phyloP scores from a whole-genome alignment of 2,329 filamentous ascomycete species.

The Sporothrix humicola region DNA sequence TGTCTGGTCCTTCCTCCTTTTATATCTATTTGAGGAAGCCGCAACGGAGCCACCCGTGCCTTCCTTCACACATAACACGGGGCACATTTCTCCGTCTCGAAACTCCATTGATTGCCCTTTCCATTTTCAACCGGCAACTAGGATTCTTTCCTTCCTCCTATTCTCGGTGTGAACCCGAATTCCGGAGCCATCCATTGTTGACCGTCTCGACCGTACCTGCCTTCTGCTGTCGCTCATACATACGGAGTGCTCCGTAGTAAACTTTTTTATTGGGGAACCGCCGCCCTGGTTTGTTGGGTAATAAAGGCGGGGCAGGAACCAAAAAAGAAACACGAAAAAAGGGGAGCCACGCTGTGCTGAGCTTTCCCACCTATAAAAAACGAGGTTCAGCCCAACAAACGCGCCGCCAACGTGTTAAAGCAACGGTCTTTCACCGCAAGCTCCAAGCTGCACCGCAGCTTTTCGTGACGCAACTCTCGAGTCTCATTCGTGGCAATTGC shows the following conservation, averaged over 20 bases:
- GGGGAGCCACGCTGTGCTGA: neutral
- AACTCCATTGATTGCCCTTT: neutral
- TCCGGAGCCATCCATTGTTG: neutral
- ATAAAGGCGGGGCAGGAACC: conserved; percentile 24
- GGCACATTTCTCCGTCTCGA: neutral
- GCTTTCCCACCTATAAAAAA: neutral
- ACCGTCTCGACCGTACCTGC: neutral
- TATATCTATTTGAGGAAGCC: neutral
- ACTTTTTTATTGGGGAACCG: conserved; percentile 18
- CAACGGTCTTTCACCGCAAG: conserved; percentile 12
- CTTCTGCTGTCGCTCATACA: neutral
- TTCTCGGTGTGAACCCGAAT: neutral
- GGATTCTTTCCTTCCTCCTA: neutral
- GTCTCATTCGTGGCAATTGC: conserved; percentile 22
- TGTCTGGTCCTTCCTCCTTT: neutral
- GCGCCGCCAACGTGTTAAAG: neutral
- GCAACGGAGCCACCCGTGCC: neutral
- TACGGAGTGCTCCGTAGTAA: neutral
- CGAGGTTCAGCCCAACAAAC: conserved; percentile 23
- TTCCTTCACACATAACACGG: neutral
- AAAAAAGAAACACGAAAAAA: conserved; percentile 5
- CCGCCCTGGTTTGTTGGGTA: conserved; percentile 24
- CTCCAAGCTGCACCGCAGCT: neutral
- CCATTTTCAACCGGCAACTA: neutral
- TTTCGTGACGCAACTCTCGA: conserved; percentile 17